Base-by-base conservation (phyloP, 1,139 yeast species). In the Hyphopichia fennica region DNA sequence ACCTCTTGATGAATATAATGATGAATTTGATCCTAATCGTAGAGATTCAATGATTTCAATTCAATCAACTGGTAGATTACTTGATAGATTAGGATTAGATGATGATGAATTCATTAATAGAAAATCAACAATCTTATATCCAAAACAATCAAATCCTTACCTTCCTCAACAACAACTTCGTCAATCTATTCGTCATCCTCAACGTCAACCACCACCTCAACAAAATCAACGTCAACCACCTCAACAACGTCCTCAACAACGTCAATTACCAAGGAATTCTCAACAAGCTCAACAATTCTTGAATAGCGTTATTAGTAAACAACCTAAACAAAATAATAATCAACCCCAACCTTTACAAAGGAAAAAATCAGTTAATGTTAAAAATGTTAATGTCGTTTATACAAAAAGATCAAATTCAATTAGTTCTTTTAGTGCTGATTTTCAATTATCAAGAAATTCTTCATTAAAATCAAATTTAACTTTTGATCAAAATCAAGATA, bases 371-470 rank as follows among this genome's bases (percentile, higher is more conserved):
- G 35, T 37, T 16, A 57, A 57, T 17, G 50, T 63, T 37, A 57
- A 54, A 41, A 58, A 55, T 30, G 62, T 57, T 6, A 62, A 56
- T 36, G 47, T 60, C 7, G 58, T 58, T 0, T 54, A 58, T 40
- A 30, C 19, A 17, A 60, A 51, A 33, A 48, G 56, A 22, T 63
- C 58, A 35, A 50, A 49, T 20, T 62, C 69, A 1, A 50, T 60
- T n/a, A 67, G 61, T 38, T 63, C 70, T 3, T 52, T 67, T 25
- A 56, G 55, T 35, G 71, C 67, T 4, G 65, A 63, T 34, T 33
- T 20, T 15, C n/a, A 16, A 4, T 29, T 17, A 10, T 15, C 34
- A 11, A 29, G 39, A 30, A 36, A 28, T 25, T 32, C 35, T 19
- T 44, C 45, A 22, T 38, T 45, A 31, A 37, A 16, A 15, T 43